Evolutionary conservation across 2,329 filamentous ascomycete genomes (phyloP).

Genomic region (Bertia moriformis): DNA sequence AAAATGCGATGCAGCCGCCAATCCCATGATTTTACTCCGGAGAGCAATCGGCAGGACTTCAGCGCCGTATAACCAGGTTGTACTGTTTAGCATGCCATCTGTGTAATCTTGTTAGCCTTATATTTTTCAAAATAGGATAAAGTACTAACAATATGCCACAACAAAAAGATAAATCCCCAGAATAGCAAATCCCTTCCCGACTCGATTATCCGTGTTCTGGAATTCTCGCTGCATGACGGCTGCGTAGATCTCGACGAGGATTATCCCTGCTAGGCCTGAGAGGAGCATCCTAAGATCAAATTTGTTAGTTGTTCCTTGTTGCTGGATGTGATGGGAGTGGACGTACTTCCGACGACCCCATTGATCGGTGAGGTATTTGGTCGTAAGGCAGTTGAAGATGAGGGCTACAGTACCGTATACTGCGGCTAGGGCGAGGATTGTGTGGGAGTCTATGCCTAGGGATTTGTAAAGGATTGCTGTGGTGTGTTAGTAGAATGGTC

Average conservation of each 20-base stretch:
- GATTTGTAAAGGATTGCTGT: slow-evolving; percentile 36
- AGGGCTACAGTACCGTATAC: slow-evolving; percentile 39
- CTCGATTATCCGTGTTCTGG: slow-evolving; percentile 33
- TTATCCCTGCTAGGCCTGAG: slow-evolving; percentile 30
- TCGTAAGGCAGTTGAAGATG: slow-evolving; percentile 31
- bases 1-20: slow-evolving; percentile 35
- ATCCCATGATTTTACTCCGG: slow-evolving; percentile 37
- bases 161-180: slow-evolving; percentile 45
- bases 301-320: slow-evolving; percentile 1
- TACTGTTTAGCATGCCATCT: slow-evolving; percentile 36
- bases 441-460: slow-evolving; percentile 30
- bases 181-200: slow-evolving; percentile 44
- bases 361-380: slow-evolving; percentile 34
- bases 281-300: slow-evolving; percentile 31
- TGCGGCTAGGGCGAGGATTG: slow-evolving; percentile 34
- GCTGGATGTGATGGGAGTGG: background rate
- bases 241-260: slow-evolving; percentile 41
- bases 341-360: slow-evolving; percentile 39
- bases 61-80: slow-evolving; percentile 38
- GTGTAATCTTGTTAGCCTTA: slow-evolving; percentile 3
- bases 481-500: slow-evolving; percentile 3
- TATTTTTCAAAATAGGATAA: background rate
- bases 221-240: slow-evolving; percentile 43
- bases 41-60: slow-evolving; percentile 36
- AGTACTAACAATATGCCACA: slow-evolving; percentile 30